Base-by-base conservation (phyloP, 257 asterid genomes). In the Solanum neorickii region DNA sequence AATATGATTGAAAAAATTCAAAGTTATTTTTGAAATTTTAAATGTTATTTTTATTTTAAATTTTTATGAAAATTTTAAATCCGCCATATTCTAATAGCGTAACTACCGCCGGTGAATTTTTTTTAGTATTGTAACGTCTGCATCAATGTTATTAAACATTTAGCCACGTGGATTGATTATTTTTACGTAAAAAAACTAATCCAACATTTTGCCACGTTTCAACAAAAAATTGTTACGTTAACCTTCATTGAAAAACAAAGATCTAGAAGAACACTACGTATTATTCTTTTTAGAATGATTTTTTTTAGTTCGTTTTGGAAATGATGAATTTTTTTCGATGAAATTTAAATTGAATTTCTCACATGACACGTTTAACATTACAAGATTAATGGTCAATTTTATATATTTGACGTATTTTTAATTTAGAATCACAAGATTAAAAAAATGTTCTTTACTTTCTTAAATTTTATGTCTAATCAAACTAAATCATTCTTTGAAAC, bases 381-480 rank as follows among this genome's bases (percentile, higher is more conserved):
- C 1, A 35, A 35, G 1, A 1, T 35, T 35, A 35, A 35, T 35
- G 6, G 7, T 35, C 39, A 35, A 35, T 35, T 35, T 35, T 35
- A 35, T 35, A 33, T 3, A 33, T 33, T 33, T 33, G 39, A 35
- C 7, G 39, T 35, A 35, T 35, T 5, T 35, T 35, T 35, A 35
- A 35, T 5, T 35, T 35, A 35, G 1, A 5, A 35, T 35, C 0
- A 35, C 0, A 35, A 35, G 0, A 35, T 35, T 5, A 1, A 35
- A 35, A 35, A 35, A 35, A 1, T 5, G 0, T 35, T 5, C 0
- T 35, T 5, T 5, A 35, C 1, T 5, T 35, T 35, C 1, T 35
- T 5, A 35, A 5, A 35, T 35, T 35, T 0, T 0, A 1, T 35
- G 1, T 35, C 0, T 5, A 35, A 35, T 35, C 39, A 35, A 35